Evolutionary conservation across 352 stramenopile species (phyloP).

Genomic region (Lagenidium giganteum): DNA sequence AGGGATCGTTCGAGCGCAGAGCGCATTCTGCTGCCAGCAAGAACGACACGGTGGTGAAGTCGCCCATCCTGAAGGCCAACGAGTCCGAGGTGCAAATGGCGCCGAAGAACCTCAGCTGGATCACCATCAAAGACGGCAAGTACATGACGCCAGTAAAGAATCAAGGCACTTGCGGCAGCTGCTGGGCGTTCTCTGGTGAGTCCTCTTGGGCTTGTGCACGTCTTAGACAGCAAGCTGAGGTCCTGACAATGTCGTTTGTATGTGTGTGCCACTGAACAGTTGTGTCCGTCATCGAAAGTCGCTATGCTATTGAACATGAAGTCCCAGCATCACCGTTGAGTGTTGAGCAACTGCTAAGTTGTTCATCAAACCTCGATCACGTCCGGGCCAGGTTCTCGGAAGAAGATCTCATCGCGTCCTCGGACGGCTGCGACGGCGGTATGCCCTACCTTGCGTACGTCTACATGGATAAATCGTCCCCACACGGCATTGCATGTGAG

Average conservation of each 20-base stretch:
- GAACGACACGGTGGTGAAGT: conserved; percentile 1
- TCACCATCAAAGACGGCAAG: conserved; percentile 59
- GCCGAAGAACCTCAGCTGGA: conserved; percentile 56
- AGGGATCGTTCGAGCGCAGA: too few species aligned
- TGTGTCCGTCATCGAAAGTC: conserved; percentile 65
- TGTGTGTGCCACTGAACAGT: conserved; percentile 14
- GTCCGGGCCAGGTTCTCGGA: conserved; percentile 63
- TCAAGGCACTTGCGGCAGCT: conserved; percentile 90
- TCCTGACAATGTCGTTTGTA: too few species aligned
- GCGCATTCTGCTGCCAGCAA: conserved; percentile 14
- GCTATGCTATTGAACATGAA: conserved; percentile 75
- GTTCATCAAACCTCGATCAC: conserved; percentile 64
- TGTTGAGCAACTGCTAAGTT: conserved; percentile 83
- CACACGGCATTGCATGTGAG: conserved; percentile 73
- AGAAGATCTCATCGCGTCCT: conserved; percentile 72
- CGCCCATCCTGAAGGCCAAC: not conserved
- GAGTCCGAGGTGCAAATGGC: not conserved
- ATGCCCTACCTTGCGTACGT: conserved; percentile 89
- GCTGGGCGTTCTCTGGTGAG: conserved; percentile 91
- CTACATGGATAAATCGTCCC: conserved; percentile 58
- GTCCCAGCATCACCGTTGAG: conserved; percentile 57
- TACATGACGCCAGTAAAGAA: conserved; percentile 91
- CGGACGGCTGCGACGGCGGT: conserved; percentile 78
- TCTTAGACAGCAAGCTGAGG: conserved; percentile 2
- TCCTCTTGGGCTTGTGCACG: too few species aligned